phyloP scores from a whole-genome alignment of 2,329 filamentous ascomycete species.

The Diaporthe batatas region DNA sequence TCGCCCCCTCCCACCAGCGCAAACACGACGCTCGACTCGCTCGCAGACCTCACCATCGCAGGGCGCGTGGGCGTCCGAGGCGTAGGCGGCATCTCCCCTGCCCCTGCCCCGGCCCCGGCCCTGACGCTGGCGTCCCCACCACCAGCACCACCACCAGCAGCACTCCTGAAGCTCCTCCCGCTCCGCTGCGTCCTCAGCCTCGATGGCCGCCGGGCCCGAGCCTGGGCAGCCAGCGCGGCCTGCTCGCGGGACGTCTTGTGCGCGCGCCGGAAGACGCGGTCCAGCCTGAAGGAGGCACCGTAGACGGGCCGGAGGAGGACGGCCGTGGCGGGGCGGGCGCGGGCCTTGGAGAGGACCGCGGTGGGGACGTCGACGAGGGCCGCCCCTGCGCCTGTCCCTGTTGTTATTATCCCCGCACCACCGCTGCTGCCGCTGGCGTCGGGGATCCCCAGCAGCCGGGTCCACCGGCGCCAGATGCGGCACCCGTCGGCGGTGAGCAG shows the following conservation, averaged over 20 bases:
- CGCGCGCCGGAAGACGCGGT: slow-evolving; percentile 49
- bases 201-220: background rate
- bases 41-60: slow-evolving; percentile 5
- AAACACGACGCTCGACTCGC: slow-evolving; percentile 12
- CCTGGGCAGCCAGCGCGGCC: background rate
- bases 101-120: background rate
- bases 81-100: background rate
- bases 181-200: background rate
- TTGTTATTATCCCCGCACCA: background rate
- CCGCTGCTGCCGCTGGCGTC: background rate
- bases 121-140: background rate
- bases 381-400: too few species aligned
- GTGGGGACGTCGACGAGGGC: slow-evolving; percentile 44
- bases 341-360: slow-evolving; percentile 44
- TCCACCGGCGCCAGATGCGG: slow-evolving; percentile 53
- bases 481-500: slow-evolving; percentile 46
- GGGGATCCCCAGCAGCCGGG: slow-evolving; percentile 46
- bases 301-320: slow-evolving; percentile 49
- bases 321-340: slow-evolving; percentile 37
- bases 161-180: background rate
- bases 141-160: background rate
- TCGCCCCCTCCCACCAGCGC: slow-evolving; percentile 1
- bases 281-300: slow-evolving; percentile 49
- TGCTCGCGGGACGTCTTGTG: slow-evolving; percentile 42
- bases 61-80: background rate